Base-by-base conservation (phyloP, 2,329 filamentous ascomycete genomes). In the Berkeleyomyces rouxiae region DNA sequence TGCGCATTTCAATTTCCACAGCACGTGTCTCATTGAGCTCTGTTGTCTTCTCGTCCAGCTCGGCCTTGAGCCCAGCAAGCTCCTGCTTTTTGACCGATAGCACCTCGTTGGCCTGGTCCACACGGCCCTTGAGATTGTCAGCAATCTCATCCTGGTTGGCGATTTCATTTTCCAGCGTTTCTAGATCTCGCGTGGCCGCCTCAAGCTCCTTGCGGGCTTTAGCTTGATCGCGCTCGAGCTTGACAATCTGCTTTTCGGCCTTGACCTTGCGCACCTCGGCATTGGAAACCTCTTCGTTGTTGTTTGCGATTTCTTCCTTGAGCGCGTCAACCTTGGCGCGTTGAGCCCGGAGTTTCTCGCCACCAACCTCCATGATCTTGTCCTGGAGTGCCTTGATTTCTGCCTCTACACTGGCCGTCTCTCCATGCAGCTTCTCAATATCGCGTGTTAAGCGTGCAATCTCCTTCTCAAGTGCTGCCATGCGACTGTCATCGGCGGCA, bases 331-430 rank as follows among this genome's bases (percentile, higher is more conserved):
- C 90, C 77, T 88, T 95, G 65, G 89, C 85, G 68, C 93, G 91
- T 71, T 99, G 92, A 16, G 86, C 82, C 62, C 93, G 86, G 16
- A 99, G 83, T 74, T 89, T 90, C 69, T 97, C 90, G 74, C 93
- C 93, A 70, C 93, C 93, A 66, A 96, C 86, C 73, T 96, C 87
- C 93, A 99, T 97, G 70, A 99, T 99, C 78, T 91, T 95, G 79
- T 93, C 86, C 71, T 99, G 92, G 1, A 99, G 78, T 23, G 80
- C 80, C 74, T 95, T 92, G 74, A 99, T 97, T 73, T 97, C 93
- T 36, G 86, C 85, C 71, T 99, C 93, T 7, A 96, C 84, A 55
- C 86, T 93, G 1, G 88, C 83, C n/a, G 88, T 96, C 73, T 97
- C 90, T 7, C 82, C 79, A 65, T 84, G 88, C 7, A 99, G 80